Base-by-base conservation (phyloP, 768 basidiomycete genomes). In the Russula griseocarnosa region DNA sequence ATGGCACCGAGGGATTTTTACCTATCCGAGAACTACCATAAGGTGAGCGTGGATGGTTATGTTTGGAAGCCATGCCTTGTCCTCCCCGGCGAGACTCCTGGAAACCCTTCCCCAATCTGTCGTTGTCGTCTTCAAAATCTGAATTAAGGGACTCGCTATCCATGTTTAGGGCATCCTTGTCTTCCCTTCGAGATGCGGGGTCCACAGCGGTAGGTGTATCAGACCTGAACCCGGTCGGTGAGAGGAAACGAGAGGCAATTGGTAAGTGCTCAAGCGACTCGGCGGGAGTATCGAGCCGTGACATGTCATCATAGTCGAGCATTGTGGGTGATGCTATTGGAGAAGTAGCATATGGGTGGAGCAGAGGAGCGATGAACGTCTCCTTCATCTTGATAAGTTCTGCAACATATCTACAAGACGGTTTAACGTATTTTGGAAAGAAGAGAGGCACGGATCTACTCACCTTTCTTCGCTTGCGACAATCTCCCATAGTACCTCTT, bases 401-500 rank as follows among this genome's bases (percentile, higher is more conserved):
- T 69, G 83, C 83, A 40, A 98, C 93, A 72, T 98, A 98, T 85
- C 94, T 97, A 72, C 1, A 56, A 62, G 34, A 59, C 52, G 30
- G 58, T 30, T 30, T 20, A 55, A n/a, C 62, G 60, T 28, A 20
- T 46, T 44, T 38, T 40, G 30, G 52, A 34, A 56, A 3, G 4
- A 47, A 64, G 53, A 13, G 70, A 62, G 18, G 49, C 62, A 66
- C 70, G 60, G 72, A 58, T 42, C 18, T 28, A 76, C 83, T 56
- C 71, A 92, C 92, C 94, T 86, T 74, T 98, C 94, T 77, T 98
- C 95, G 69, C 92, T 94, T 34, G 90, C 88, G 55, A 98, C 94
- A 68, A 98, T 98, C 78, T 98, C 95, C 79, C 93, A 97, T 30
- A 98, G 75, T 7, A 98, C 95, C 77, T 98, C 95, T 75, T 98